Conservation (phyloP, 2,329 filamentous ascomycete genomes). For the Blastomyces percursus region DNA sequence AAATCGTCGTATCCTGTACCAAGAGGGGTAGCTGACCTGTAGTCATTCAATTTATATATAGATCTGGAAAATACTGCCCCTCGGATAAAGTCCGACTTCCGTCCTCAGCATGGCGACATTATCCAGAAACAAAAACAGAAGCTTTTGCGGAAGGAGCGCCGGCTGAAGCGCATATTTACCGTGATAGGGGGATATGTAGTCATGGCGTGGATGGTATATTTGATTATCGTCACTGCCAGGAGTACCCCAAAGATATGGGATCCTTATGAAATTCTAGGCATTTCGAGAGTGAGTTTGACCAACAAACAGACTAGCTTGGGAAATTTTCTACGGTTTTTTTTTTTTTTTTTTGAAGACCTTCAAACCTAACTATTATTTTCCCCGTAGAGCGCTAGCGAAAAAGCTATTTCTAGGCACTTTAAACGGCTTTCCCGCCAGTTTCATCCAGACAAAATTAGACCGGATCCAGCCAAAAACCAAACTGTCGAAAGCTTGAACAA, state of each 20-base stretch:
- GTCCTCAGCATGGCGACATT: slow-evolving; percentile 69
- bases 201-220: slow-evolving; percentile 84
- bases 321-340: not conserved
- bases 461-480: slow-evolving; percentile 77
- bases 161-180: slow-evolving; percentile 69
- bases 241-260: slow-evolving; percentile 77
- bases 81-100: slow-evolving; percentile 70
- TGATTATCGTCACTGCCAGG: slow-evolving; percentile 69
- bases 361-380: not conserved
- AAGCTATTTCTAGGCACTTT: slow-evolving; percentile 85
- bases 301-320: slow-evolving; percentile 2
- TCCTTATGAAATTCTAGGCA: slow-evolving; percentile 85
- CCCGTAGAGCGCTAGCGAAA: slow-evolving; percentile 68
- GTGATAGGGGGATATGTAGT: slow-evolving; percentile 67
- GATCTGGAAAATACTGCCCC: slow-evolving; percentile 70
- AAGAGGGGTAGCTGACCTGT: slow-evolving; percentile 21
- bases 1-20: not conserved
- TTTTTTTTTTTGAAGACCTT: not conserved
- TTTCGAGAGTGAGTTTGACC: slow-evolving; percentile 56
- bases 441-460: slow-evolving; percentile 86
- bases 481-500: slow-evolving; percentile 76
- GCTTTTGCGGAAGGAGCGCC: slow-evolving; percentile 81
- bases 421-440: slow-evolving; percentile 72
- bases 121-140: slow-evolving; percentile 72
- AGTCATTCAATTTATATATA: slow-evolving; percentile 18